A percentile compares a stretch with the other conserved stretches of the same genome.
phyloP scores from a whole-genome alignment of 768 basidiomycete genomes.

The Hypsizygus marmoreus region DNA sequence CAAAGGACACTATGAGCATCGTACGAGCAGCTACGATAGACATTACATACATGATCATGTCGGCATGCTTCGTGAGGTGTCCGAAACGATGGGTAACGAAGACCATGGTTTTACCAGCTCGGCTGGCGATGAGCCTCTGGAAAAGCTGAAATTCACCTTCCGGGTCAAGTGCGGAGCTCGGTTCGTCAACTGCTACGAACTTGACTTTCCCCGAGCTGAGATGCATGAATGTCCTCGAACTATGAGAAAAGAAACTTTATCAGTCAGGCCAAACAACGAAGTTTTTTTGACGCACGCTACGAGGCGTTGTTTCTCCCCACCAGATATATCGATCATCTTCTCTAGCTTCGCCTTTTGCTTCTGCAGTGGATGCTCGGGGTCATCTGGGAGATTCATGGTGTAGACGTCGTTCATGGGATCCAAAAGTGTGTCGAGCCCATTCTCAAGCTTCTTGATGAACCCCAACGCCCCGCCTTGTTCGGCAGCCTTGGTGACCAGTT shows the following conservation, averaged over 20 bases:
- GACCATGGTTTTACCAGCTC: constrained; percentile 40
- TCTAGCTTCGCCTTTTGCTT: constrained; percentile 16
- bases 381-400: constrained; percentile 14
- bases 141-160: constrained; percentile 41
- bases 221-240: constrained; percentile 33
- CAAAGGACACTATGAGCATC: neutral
- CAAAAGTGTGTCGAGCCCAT: constrained; percentile 21
- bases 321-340: constrained; percentile 22
- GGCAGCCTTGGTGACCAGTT: constrained; percentile 29
- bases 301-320: constrained; percentile 28
- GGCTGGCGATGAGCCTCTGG: constrained; percentile 26
- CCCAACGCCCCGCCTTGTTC: constrained; percentile 28
- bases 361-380: constrained; percentile 19
- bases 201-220: constrained; percentile 28
- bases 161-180: constrained; percentile 46
- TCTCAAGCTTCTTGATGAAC: constrained; percentile 17
- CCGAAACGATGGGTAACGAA: constrained; percentile 43
- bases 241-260: constrained; percentile 4
- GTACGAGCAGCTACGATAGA: neutral
- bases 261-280: neutral
- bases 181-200: constrained; percentile 40
- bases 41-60: constrained; percentile 34
- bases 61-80: constrained; percentile 37
- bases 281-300: constrained; percentile 25
- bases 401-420: constrained; percentile 9